Evolutionary conservation across 176 grass and related monocot species (phyloP).

Genomic region (Lolium multiflorum): DNA sequence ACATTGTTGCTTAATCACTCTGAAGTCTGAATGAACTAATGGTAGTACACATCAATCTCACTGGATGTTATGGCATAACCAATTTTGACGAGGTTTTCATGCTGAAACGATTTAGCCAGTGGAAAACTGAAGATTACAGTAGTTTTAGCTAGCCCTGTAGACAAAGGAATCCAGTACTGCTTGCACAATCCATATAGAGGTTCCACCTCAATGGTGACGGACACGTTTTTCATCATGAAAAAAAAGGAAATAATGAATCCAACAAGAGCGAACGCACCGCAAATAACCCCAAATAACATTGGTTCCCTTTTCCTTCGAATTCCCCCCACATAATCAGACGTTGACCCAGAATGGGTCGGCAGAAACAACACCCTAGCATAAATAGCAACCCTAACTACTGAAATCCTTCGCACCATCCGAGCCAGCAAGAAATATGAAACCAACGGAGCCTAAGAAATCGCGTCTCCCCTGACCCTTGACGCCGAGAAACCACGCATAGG

Average conservation of each 20-base stretch:
- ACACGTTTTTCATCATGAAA: not conserved
- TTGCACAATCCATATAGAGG: not conserved
- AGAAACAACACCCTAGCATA: not conserved
- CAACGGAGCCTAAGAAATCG: not conserved
- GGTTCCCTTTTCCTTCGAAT: not conserved
- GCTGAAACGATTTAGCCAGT: not conserved
- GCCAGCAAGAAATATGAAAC: not conserved
- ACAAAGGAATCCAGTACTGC: not conserved
- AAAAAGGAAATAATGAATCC: not conserved
- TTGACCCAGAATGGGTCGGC: not conserved
- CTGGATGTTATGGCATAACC: not conserved
- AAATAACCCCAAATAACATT: not conserved
- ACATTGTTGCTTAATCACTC: not conserved
- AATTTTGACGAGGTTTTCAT: not conserved
- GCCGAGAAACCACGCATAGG: not conserved
- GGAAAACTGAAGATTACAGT: not conserved
- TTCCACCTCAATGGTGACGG: not conserved
- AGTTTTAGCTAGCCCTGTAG: not conserved
- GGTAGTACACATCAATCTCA: not conserved
- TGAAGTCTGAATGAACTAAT: not conserved
- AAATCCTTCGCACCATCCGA: not conserved
- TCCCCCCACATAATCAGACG: not conserved
- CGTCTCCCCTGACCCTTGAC: not conserved
- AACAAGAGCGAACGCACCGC: not conserved
- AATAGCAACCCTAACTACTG: constrained; percentile 16